Conservation (phyloP, 768 basidiomycete species). For the Mycena capillaripes region DNA sequence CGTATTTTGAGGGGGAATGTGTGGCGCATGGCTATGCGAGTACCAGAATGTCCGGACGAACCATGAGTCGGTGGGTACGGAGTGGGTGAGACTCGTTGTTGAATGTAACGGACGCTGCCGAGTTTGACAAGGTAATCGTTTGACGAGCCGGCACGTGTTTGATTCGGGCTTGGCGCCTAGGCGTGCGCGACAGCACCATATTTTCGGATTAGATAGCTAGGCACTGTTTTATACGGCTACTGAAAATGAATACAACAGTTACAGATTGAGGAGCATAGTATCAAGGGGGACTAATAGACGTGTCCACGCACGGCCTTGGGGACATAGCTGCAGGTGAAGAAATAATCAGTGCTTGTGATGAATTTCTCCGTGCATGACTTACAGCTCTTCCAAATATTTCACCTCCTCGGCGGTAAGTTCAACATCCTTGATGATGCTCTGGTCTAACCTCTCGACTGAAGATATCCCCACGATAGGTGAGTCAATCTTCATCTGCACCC, state of each 20-base stretch:
- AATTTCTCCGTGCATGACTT: slow-evolving; percentile 24
- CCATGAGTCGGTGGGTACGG: too few species aligned
- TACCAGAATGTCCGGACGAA: too few species aligned
- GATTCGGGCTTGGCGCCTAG: too few species aligned
- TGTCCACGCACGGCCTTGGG: slow-evolving; percentile 28
- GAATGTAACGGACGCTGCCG: too few species aligned
- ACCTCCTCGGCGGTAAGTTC: slow-evolving; percentile 59
- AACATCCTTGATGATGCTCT: slow-evolving; percentile 37
- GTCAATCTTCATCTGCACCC: slow-evolving; percentile 52
- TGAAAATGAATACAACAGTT: not conserved
- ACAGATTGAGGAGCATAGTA: slow-evolving; percentile 9
- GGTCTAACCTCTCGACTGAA: slow-evolving; percentile 37
- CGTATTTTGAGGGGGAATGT: too few species aligned
- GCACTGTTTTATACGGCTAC: slow-evolving; percentile 1
- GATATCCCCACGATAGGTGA: slow-evolving; percentile 49
- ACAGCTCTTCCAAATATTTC: slow-evolving; percentile 56
- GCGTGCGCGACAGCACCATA: too few species aligned
- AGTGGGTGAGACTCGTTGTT: too few species aligned
- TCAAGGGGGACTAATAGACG: slow-evolving; percentile 12
- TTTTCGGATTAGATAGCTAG: not conserved
- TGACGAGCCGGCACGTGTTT: too few species aligned
- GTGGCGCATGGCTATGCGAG: too few species aligned
- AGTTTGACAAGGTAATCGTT: too few species aligned
- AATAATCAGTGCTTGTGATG: not conserved
- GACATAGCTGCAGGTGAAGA: slow-evolving; percentile 8